Conservation (phyloP, 1,284 basidiomycete genomes). For the Mycosarcoma mackinlayi region DNA sequence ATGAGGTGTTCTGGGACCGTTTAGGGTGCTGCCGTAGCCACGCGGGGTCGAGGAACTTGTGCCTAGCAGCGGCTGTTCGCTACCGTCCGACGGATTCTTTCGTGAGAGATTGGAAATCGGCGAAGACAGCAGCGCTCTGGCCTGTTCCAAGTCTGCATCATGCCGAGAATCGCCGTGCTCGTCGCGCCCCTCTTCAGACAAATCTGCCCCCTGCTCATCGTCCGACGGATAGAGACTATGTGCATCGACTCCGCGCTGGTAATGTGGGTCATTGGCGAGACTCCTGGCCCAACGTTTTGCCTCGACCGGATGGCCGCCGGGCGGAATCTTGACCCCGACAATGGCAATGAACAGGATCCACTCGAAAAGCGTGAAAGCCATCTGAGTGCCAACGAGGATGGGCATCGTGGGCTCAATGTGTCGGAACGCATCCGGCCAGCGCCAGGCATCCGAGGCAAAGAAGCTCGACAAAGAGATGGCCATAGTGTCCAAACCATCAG, state of each 20-base stretch:
- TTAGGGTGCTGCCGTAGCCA: conserved; percentile 30
- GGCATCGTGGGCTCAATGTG: conserved; percentile 39
- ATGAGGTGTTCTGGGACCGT: conserved; percentile 25
- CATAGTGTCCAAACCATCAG: neutral
- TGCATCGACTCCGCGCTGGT: conserved; percentile 37
- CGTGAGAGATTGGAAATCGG: conserved; percentile 16
- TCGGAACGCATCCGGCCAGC: conserved; percentile 29
- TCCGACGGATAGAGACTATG: conserved; percentile 36
- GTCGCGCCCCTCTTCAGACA: neutral
- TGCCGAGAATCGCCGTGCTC: neutral
- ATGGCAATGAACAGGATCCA: conserved; percentile 53
- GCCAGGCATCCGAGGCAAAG: conserved; percentile 11
- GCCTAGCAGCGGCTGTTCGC: conserved; percentile 27
- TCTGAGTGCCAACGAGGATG: conserved; percentile 31
- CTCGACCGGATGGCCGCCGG: conserved; percentile 38
- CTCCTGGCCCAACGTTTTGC: conserved; percentile 43
- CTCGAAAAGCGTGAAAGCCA: conserved; percentile 45
- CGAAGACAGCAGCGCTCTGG: conserved; percentile 7
- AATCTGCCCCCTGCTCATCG: conserved; percentile 11
- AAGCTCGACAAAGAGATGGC: conserved; percentile 1
- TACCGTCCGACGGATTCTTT: conserved; percentile 9
- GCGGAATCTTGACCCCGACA: conserved; percentile 50
- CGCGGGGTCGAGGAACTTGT: conserved; percentile 13
- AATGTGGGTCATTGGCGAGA: conserved; percentile 27
- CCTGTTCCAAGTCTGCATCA: conserved; percentile 18